Conservation (phyloP, 2,329 filamentous ascomycete species). For the Hypomyces rosellus region DNA sequence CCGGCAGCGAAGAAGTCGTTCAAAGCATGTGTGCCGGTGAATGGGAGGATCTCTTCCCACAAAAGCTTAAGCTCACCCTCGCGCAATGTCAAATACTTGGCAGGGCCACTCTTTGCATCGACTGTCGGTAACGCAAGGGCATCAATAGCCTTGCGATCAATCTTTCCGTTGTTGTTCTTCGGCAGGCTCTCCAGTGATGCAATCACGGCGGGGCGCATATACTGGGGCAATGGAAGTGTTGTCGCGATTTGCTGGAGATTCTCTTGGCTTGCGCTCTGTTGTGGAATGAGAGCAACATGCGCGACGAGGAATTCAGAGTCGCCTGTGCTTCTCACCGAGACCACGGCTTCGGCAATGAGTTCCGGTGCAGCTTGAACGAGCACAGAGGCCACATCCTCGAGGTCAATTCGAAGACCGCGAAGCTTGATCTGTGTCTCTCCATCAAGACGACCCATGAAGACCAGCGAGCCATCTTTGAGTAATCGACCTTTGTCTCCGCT, state of each 20-base stretch:
- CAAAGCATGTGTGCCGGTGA: slow-evolving; percentile 5
- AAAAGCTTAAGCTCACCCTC: slow-evolving; percentile 12
- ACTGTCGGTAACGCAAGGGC: slow-evolving; percentile 16
- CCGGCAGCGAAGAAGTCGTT: slow-evolving; percentile 31
- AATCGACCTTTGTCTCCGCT: slow-evolving; percentile 36
- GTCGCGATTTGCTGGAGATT: no score
- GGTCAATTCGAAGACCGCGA: slow-evolving; percentile 38
- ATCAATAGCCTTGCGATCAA: slow-evolving; percentile 22
- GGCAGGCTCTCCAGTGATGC: slow-evolving; percentile 24
- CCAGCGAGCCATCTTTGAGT: slow-evolving; percentile 25
- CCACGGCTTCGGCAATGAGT: slow-evolving; percentile 14
- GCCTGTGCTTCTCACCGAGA: slow-evolving; percentile 14
- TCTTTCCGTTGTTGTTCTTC: slow-evolving; percentile 23
- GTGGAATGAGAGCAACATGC: slow-evolving; percentile 16
- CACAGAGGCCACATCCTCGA: slow-evolving; percentile 31
- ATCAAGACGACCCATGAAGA: slow-evolving; percentile 30
- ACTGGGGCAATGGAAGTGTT: slow-evolving; percentile 22
- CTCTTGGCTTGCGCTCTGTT: no score
- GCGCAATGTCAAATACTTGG: slow-evolving; percentile 6
- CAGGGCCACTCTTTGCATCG: neutral
- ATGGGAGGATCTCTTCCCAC: slow-evolving; percentile 14
- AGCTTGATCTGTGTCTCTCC: slow-evolving; percentile 43
- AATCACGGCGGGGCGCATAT: slow-evolving; percentile 27
- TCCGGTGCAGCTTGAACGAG: slow-evolving; percentile 17
- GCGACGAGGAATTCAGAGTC: slow-evolving; percentile 21